These are phyloP conservation scores for Yamadazyma spencermartinsiae DNA, from an alignment of 1,139 yeast genomes.

Conservation along the genomic window DNA sequence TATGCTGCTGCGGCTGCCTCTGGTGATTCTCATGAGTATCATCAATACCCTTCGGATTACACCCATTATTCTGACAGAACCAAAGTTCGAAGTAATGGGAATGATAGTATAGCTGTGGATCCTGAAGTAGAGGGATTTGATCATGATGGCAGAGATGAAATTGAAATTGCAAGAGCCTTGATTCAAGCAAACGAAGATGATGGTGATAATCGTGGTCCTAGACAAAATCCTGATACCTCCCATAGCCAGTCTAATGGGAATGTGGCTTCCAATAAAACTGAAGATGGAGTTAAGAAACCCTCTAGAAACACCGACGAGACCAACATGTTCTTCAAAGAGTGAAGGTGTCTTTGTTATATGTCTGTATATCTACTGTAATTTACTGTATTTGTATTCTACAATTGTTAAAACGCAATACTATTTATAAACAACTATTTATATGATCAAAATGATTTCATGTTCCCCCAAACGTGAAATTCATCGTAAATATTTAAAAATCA, in stretches of 20 bases:
- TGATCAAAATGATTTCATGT: background rate
- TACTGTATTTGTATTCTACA: background rate
- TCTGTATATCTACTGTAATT: no score
- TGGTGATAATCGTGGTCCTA: constrained; percentile 10
- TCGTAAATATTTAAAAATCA: constrained; percentile 44
- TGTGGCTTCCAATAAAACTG: background rate
- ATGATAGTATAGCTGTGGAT: constrained; percentile 47
- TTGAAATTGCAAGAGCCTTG: constrained; percentile 66
- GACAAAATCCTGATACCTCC: background rate
- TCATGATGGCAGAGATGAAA: constrained; percentile 50
- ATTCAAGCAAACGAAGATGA: constrained; percentile 57
- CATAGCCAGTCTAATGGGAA: background rate
- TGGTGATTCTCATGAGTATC: constrained; percentile 28
- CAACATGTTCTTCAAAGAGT: constrained; percentile 29
- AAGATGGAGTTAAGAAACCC: constrained; percentile 1
- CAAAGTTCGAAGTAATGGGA: constrained; percentile 3
- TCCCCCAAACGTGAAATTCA: constrained; percentile 8
- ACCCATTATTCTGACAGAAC: constrained; percentile 15
- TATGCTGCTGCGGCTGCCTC: constrained; percentile 49
- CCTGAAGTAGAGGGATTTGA: constrained; percentile 60
- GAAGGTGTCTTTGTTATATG: no score
- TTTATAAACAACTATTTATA: constrained; percentile 3
- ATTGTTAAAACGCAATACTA: background rate
- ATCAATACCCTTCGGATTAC: constrained; percentile 21
- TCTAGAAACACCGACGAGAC: constrained; percentile 19